These are phyloP conservation scores for Trichophyton schoenleinii DNA, from an alignment of 2,329 filamentous ascomycete species.

Conservation along the genomic window DNA sequence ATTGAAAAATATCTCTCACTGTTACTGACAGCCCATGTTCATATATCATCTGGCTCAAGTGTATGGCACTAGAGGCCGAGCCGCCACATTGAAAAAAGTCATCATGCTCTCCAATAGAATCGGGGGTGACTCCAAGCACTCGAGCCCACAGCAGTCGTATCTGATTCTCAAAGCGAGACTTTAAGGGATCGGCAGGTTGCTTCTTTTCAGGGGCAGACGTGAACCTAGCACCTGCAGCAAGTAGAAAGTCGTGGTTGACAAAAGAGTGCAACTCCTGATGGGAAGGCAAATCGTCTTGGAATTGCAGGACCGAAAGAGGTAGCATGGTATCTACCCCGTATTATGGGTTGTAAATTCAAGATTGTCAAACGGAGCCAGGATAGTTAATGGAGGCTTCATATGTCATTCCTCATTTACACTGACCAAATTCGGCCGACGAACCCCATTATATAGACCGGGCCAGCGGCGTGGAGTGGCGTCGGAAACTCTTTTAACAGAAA, in stretches of 20 bases:
- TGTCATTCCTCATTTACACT: background rate
- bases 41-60: background rate
- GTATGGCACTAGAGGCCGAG: slow-evolving; percentile 29
- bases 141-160: background rate
- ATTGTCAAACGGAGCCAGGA: background rate
- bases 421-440: background rate
- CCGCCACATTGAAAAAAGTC: slow-evolving; percentile 18
- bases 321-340: background rate
- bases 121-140: background rate
- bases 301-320: background rate
- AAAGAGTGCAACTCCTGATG: background rate
- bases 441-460: background rate
- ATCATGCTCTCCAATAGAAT: background rate
- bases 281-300: background rate
- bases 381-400: background rate
- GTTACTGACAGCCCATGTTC: background rate
- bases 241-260: background rate
- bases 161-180: background rate
- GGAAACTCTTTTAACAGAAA: no score
- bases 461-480: no score
- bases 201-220: background rate
- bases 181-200: background rate
- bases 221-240: background rate
- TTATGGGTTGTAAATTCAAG: background rate
- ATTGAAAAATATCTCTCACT: slow-evolving; percentile 9